Conservation (phyloP, 305 asterid species). For the Euphrasia arctica region DNA sequence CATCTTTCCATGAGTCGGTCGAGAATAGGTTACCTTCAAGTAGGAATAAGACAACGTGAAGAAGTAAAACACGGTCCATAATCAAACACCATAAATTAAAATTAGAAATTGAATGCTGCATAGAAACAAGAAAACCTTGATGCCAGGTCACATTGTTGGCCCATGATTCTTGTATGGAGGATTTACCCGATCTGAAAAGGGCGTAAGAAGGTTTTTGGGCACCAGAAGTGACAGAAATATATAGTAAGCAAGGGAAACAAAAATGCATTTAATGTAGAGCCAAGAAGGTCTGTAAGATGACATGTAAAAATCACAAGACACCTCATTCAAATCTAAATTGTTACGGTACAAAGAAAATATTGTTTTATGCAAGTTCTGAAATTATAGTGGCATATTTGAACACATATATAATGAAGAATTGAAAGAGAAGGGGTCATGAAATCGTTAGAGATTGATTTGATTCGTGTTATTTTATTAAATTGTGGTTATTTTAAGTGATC, state of each 20-base stretch:
- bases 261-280: neutral
- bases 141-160: constrained; percentile 74
- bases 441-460: neutral
- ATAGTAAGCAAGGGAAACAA: neutral
- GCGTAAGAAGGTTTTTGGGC: constrained; percentile 25
- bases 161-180: constrained; percentile 80
- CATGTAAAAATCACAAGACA: neutral
- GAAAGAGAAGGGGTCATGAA: constrained; percentile 2
- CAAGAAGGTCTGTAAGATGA: neutral
- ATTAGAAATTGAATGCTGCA: constrained; percentile 19
- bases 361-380: neutral
- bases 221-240: constrained; percentile 24
- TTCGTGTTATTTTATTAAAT: too few species aligned
- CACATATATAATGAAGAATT: neutral
- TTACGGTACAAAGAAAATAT: neutral
- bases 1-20: constrained; percentile 78
- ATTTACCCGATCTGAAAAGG: constrained; percentile 75
- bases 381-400: neutral
- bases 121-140: constrained; percentile 57
- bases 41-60: constrained; percentile 28
- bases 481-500: too few species aligned
- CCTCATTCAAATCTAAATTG: neutral
- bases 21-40: constrained; percentile 65
- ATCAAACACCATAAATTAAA: constrained; percentile 16
- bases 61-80: constrained; percentile 11